Percentiles rank a stretch among this genome's conserved stretches.
Conservation (phyloP, 1,284 basidiomycete genomes). For the Amylostereum areolatum region DNA sequence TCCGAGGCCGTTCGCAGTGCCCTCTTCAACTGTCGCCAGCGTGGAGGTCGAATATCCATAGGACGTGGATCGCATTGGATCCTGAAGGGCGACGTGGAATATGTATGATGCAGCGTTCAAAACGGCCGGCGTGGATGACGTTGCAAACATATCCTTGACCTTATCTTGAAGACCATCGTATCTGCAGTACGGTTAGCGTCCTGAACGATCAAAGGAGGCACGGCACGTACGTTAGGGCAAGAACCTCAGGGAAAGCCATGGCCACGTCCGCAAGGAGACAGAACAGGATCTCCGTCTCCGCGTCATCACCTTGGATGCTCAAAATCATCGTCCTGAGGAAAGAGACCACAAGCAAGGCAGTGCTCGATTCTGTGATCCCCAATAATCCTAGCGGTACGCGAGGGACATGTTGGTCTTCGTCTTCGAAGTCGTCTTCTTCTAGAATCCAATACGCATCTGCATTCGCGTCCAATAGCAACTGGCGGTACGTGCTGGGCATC, state of each 20-base stretch:
- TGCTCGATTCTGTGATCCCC: constrained; percentile 59
- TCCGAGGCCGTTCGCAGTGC: constrained; percentile 29
- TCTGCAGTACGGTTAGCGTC: constrained; percentile 28
- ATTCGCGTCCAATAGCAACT: constrained; percentile 56
- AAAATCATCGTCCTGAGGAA: constrained; percentile 74
- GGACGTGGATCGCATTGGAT: constrained; percentile 35
- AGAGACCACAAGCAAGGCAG: constrained; percentile 69
- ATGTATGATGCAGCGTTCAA: constrained; percentile 69
- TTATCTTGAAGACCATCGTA: constrained; percentile 78
- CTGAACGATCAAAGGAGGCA: no score
- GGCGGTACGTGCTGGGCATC: constrained; percentile 46
- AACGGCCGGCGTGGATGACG: constrained; percentile 67
- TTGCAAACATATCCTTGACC: constrained; percentile 72
- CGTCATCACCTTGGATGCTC: constrained; percentile 76
- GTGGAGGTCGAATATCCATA: constrained; percentile 57
- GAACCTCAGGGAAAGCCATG: constrained; percentile 62
- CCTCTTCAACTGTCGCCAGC: constrained; percentile 57
- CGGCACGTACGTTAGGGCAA: constrained; percentile 64
- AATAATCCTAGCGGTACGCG: constrained; percentile 53
- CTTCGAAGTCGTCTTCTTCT: constrained; percentile 33
- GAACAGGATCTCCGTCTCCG: constrained; percentile 79
- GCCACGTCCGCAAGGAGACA: constrained; percentile 74
- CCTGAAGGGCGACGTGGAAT: constrained; percentile 62
- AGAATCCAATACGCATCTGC: constrained; percentile 45
- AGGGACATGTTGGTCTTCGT: constrained; percentile 42